Evolutionary conservation across 1,139 yeast genomes (phyloP).

Genomic region (Candida tetrigidarum): DNA sequence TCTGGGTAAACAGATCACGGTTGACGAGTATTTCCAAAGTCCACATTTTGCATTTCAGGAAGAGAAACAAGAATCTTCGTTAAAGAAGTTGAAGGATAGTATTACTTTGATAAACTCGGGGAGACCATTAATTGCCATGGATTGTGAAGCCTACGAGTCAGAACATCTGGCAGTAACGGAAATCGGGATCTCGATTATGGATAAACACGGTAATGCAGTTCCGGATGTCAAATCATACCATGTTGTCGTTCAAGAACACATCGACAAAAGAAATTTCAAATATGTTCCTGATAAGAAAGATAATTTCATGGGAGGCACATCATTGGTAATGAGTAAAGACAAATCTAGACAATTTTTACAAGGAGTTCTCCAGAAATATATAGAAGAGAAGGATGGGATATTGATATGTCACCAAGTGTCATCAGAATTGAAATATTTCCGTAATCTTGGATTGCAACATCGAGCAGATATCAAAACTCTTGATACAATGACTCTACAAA

Average conservation of each 20-base stretch:
- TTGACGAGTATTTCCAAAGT: conserved; percentile 22
- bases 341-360: conserved; percentile 46
- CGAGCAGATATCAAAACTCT: conserved; percentile 27
- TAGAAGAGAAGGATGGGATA: conserved; percentile 28
- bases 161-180: conserved; percentile 57
- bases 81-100: conserved; percentile 23
- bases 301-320: conserved; percentile 60
- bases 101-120: conserved; percentile 34
- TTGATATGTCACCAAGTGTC: conserved; percentile 72
- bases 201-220: conserved; percentile 33
- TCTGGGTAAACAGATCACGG: conserved; percentile 3
- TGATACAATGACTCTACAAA: conserved; percentile 61
- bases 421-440: conserved; percentile 64
- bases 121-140: conserved; percentile 57
- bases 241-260: conserved; percentile 57
- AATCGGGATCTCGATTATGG: conserved; percentile 70
- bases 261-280: conserved; percentile 49
- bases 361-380: conserved; percentile 45
- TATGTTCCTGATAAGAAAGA: conserved; percentile 69
- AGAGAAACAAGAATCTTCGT: conserved; percentile 19
- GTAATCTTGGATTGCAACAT: conserved; percentile 48
- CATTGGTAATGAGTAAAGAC: conserved; percentile 42
- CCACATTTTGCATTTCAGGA: conserved; percentile 23
- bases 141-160: conserved; percentile 70
- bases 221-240: conserved; percentile 60